Evolutionary conservation across 2,329 filamentous ascomycete species (phyloP), one percentile per base, ranked within the genome.

Genomic region (Lecanosticta acicola): DNA sequence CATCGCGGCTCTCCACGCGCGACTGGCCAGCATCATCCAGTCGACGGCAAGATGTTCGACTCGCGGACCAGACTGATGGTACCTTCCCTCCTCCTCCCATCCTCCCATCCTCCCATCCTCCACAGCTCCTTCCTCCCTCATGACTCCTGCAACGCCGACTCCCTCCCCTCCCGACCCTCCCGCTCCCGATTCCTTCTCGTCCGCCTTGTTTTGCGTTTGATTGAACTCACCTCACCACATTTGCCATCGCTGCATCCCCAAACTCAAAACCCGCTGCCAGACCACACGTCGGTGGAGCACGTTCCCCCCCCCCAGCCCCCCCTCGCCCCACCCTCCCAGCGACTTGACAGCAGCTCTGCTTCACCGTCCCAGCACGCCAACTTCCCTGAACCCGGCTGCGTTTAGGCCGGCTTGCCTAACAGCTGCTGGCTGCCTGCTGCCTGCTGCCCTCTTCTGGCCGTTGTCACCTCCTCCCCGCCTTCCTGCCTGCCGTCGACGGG

Each of bases 141-240:
- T 14, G 9, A 37, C 18, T 19, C 35, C 11, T 19, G 5, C 35
- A 37, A 16, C 35, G 10, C 14, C 17, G 4, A 13, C n/a, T 19
- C 17, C 35, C 11, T 37, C 35, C 35, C 5, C 9, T 18, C 19
- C 36, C 41, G 41, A 37, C 41, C 37, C 46, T 39, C 41, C 41
- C 47, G 43, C 40, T 34, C 42, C 38, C 42, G 35, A 40, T 37
- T 34, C 21, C 34, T 43, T 43, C 43, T 41, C 34, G 35, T 40
- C 26, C 45, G 40, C 39, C 39, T 40, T 46, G 45, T 45, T 45
- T 47, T 55, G 50, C 48, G 43, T 51, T 53, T 55, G 50, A 55
- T 51, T 45, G 52, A 48, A 14, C 43, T 33, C 43, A 18, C 35
- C 16, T 33, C 39, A 21, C 44, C 46, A 52, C 46, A 50, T 47